Evolutionary conservation across 805 yeast species (phyloP).

Genomic region (Saccharomycopsis sp.): DNA sequence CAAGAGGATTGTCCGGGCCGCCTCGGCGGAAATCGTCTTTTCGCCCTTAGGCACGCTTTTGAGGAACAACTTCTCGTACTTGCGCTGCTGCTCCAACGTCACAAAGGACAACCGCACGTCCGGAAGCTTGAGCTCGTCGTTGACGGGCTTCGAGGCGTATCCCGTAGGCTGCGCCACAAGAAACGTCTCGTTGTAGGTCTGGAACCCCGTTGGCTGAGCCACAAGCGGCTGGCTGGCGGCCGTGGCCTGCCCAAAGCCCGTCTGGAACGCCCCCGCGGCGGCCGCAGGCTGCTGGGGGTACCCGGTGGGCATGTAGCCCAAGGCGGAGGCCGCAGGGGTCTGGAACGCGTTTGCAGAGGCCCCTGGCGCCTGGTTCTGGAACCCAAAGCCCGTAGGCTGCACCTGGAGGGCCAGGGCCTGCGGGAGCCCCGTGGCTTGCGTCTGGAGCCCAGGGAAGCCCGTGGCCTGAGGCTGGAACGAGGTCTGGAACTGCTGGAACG

Average conservation of each 20-base stretch:
- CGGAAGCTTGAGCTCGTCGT: constrained; percentile 59
- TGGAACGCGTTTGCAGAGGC: constrained; percentile 7
- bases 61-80: constrained; percentile 79
- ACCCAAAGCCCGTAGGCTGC: constrained; percentile 19
- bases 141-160: constrained; percentile 39
- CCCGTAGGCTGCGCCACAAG: constrained; percentile 38
- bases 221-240: constrained; percentile 19
- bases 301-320: constrained; percentile 8
- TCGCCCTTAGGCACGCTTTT: constrained; percentile 58
- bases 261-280: constrained; percentile 28
- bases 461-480: constrained; percentile 26
- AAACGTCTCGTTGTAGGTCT: constrained; percentile 20
- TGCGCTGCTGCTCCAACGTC: constrained; percentile 76
- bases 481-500: constrained; percentile 13
- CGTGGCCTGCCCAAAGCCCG: not conserved
- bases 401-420: constrained; percentile 17
- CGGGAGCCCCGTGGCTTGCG: constrained; percentile 22
- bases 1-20: constrained; percentile 73
- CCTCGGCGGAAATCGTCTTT: constrained; percentile 52
- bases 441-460: constrained; percentile 24
- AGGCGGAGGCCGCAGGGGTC: constrained; percentile 12
- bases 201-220: constrained; percentile 29
- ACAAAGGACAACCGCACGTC: constrained; percentile 76
- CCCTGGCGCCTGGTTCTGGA: constrained; percentile 20
- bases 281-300: constrained; percentile 22